Evolutionary conservation across 495 filamentous ascomycete genomes (phyloP), one percentile per base, ranked within the genome.

Genomic region (Penicillium canescens): DNA sequence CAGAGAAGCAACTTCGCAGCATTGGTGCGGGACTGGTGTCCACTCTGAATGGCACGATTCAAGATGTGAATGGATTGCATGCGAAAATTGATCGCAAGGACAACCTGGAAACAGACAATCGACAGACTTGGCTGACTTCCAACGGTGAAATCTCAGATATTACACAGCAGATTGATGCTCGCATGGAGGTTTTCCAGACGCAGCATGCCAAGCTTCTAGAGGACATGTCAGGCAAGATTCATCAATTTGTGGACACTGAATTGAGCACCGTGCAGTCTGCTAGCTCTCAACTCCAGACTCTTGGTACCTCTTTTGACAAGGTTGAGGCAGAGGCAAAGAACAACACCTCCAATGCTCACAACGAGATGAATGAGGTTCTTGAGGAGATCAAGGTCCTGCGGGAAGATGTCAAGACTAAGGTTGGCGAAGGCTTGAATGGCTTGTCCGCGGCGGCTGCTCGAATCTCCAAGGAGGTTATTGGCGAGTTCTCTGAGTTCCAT

Each of bases 381-480:
- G 92, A 94, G 59, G 94, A 95, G 61, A 96, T 98, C 66, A 92
- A 94, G 63, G 82, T 81, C 35, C 78, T 97, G 24, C 82, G 94
- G 20, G 88, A 96, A 69, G 86, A 90, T 42, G 88, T 97, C 14
- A 97, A 96, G 71, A 71, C 79, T 33, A 86, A 86, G 39, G 90
- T 98, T 33, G 91, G 90, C 4, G 85, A 91, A 59, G 92, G 93
- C 4, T 78, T 98, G 13, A 87, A 88, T 63, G 86, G 90, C 6
- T 82, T 98, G 3, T 91, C 92, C 1, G 81, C 78, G 24, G 93
- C 92, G 10, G 93, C 94, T 6, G 89, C 89, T 66, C 83, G 85
- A 14, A 98, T 98, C 50, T 89, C 91, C 0, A 86, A 86, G 20
- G 92, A 94, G 60, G 92, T 98, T n/a, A 86, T 96, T 42, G 86